These are phyloP conservation scores for Rossbeevera mucosa DNA, from an alignment of 768 basidiomycete genomes.

Conservation along the genomic window DNA sequence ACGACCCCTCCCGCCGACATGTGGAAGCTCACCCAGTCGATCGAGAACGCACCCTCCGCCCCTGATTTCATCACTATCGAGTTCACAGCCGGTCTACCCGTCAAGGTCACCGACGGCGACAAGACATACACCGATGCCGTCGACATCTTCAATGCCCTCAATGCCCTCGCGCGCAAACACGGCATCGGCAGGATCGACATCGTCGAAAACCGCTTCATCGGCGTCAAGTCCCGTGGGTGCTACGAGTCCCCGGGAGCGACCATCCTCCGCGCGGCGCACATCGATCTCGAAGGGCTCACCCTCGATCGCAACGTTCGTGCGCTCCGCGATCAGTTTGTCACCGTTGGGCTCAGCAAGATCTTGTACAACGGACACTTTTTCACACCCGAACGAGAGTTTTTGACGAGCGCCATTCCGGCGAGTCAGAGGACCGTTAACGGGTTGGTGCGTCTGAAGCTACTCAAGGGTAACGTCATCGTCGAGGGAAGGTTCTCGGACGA, in stretches of 20 bases:
- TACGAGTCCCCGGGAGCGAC: slow-evolving; percentile 98
- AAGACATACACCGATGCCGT: slow-evolving; percentile 86
- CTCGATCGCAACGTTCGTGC: slow-evolving; percentile 95
- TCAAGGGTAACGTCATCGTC: slow-evolving; percentile 94
- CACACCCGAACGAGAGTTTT: slow-evolving; percentile 97
- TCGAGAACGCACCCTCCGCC: slow-evolving; percentile 72
- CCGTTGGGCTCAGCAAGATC: slow-evolving; percentile 82
- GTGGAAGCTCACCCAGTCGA: slow-evolving; percentile 94
- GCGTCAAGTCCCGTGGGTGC: slow-evolving; percentile 99
- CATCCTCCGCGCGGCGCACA: slow-evolving; percentile 90
- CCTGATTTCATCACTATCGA: slow-evolving; percentile 83
- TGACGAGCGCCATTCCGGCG: slow-evolving; percentile 84
- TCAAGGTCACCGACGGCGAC: slow-evolving; percentile 57
- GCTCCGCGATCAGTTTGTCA: slow-evolving; percentile 92
- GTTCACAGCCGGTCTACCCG: slow-evolving; percentile 82
- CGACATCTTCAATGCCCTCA: slow-evolving; percentile 89
- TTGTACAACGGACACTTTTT: slow-evolving; percentile 99
- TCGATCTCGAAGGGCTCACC: slow-evolving; percentile 97
- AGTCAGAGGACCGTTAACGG: slow-evolving; percentile 98
- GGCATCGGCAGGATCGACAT: slow-evolving; percentile 97
- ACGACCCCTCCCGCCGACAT: slow-evolving; percentile 92
- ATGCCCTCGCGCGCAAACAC: slow-evolving; percentile 89
- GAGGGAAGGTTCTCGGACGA: slow-evolving; percentile 89
- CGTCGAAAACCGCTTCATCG: slow-evolving; percentile 99
- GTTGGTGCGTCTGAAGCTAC: slow-evolving; percentile 80